phyloP scores from a whole-genome alignment of 768 basidiomycete genomes.

The Boletus rubropictus region DNA sequence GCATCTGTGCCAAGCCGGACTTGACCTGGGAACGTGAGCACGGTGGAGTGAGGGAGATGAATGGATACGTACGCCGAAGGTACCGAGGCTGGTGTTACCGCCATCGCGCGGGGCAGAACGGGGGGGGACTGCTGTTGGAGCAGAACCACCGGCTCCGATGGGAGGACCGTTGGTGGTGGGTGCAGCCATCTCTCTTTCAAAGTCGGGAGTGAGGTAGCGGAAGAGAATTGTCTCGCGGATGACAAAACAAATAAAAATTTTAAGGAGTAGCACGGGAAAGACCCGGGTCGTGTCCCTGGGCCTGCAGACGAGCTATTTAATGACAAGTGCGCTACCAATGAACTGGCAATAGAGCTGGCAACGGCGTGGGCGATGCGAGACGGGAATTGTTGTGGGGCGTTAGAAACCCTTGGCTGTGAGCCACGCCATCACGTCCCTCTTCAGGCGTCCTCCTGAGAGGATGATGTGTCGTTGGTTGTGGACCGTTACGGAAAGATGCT shows the following conservation, averaged over 20 bases:
- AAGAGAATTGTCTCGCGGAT: no score
- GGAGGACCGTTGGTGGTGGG: no score
- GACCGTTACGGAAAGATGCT: slow-evolving; percentile 45
- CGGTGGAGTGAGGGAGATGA: not conserved
- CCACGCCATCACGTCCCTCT: slow-evolving; percentile 56
- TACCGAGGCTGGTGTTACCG: slow-evolving; percentile 56
- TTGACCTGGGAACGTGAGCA: slow-evolving; percentile 56
- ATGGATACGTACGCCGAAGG: slow-evolving; percentile 53
- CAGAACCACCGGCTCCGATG: not conserved
- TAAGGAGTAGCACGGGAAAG: no score
- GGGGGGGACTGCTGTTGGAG: slow-evolving; percentile 37
- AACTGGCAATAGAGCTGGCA: slow-evolving; percentile 3
- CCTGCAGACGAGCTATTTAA: slow-evolving; percentile 17
- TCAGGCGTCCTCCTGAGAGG: slow-evolving; percentile 61
- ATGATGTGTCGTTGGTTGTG: slow-evolving; percentile 47
- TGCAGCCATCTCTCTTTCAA: no score
- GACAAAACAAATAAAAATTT: no score
- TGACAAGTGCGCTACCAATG: slow-evolving; percentile 10
- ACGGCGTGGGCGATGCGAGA: no score
- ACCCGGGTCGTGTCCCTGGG: no score
- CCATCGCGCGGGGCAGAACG: slow-evolving; percentile 48
- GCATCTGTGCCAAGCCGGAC: slow-evolving; percentile 93
- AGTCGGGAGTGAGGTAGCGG: not conserved
- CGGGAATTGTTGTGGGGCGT: no score
- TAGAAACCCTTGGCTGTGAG: slow-evolving; percentile 62